These are phyloP conservation scores for Flammula alnicola DNA, from an alignment of 1,284 basidiomycete genomes.

Conservation along the genomic window DNA sequence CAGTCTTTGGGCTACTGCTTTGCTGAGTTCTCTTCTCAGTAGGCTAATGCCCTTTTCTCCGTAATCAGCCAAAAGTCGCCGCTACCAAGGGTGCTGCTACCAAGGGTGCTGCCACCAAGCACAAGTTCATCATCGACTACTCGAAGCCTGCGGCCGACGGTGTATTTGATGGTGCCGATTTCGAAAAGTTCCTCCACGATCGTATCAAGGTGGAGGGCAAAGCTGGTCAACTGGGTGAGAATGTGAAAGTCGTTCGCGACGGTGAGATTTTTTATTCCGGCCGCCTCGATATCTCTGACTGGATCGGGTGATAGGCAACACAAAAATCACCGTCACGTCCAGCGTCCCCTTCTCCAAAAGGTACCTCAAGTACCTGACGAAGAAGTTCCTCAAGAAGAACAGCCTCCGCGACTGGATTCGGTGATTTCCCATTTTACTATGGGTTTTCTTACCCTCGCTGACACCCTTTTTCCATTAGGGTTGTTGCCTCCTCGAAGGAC, in stretches of 20 bases:
- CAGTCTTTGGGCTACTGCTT: conserved; percentile 70
- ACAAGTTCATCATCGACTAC: conserved; percentile 96
- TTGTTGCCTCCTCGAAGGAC: conserved; percentile 90
- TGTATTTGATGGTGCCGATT: conserved; percentile 33
- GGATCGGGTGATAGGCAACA: too few relatives aligned
- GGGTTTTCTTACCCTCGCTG: background rate
- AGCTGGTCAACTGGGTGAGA: conserved; percentile 87
- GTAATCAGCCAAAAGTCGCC: too few relatives aligned
- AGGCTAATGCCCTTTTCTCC: conserved; percentile 66
- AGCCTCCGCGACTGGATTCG: conserved; percentile 86
- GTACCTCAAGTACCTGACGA: conserved; percentile 93
- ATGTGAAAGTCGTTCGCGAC: conserved; percentile 81
- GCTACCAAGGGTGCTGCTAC: conserved; percentile 71
- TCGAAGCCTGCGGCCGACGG: conserved; percentile 67
- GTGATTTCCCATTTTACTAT: conserved; percentile 36
- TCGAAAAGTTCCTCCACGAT: conserved; percentile 41
- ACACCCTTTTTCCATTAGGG: conserved; percentile 50
- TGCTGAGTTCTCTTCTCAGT: conserved; percentile 93
- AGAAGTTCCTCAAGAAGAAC: conserved; percentile 96
- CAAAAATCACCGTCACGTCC: conserved; percentile 81
- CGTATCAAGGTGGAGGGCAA: conserved; percentile 54
- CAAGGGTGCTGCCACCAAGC: conserved; percentile 75
- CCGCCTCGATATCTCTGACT: too few relatives aligned
- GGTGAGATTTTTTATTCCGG: conserved; percentile 51
- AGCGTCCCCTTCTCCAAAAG: conserved; percentile 90